Conservation (phyloP, 306 rosid genomes). For the Rosa chinensis region DNA sequence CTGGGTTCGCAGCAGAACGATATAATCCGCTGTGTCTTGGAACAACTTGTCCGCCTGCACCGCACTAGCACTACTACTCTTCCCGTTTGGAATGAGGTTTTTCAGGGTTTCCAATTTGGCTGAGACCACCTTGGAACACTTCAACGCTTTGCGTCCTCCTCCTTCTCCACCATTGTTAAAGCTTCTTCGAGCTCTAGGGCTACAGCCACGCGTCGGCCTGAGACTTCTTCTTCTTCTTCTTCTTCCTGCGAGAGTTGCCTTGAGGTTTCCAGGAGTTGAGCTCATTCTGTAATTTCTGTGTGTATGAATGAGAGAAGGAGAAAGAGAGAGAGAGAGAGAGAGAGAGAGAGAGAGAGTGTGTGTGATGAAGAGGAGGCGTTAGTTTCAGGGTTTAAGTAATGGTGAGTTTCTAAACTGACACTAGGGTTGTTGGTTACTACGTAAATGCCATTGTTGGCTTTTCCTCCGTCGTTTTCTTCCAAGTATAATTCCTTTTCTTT, state of each 20-base stretch:
- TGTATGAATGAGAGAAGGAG: background rate
- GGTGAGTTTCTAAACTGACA: constrained; percentile 32
- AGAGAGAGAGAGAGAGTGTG: no score
- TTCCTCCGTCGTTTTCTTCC: constrained; percentile 14
- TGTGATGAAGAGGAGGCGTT: constrained; percentile 10
- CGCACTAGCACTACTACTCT: background rate
- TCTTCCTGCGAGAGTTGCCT: constrained; percentile 38
- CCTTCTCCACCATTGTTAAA: constrained; percentile 33
- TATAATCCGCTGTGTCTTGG: constrained; percentile 85
- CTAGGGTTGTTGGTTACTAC: constrained; percentile 37
- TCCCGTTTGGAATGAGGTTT: constrained; percentile 58
- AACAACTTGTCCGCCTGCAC: constrained; percentile 58
- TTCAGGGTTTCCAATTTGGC: constrained; percentile 58
- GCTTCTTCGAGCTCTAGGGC: constrained; percentile 35
- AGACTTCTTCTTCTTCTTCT: constrained; percentile 31
- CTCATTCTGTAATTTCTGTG: constrained; percentile 39
- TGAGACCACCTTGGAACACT: constrained; percentile 53
- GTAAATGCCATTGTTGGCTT: constrained; percentile 42
- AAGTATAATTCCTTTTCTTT: background rate
- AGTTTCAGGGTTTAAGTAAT: constrained; percentile 60
- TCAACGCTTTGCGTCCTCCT: constrained; percentile 12
- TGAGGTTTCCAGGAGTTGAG: constrained; percentile 43
- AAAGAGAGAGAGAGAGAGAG: constrained; percentile 11
- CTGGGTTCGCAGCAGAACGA: constrained; percentile 56
- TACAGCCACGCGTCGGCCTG: constrained; percentile 14